Conservation (phyloP, 1,139 yeast species). For the Candida sp. region DNA sequence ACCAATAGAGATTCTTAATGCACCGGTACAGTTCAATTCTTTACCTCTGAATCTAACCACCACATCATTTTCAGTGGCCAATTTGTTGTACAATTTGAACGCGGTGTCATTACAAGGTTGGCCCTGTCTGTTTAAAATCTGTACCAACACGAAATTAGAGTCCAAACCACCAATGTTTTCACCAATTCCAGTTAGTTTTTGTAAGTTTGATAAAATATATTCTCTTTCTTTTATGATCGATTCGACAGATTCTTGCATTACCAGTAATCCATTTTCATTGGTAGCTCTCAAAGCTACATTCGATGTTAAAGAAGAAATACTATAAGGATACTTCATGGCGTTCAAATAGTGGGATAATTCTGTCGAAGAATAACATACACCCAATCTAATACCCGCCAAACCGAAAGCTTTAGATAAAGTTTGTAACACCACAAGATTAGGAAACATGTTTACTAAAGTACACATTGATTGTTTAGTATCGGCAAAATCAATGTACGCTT, state of each 20-base stretch:
- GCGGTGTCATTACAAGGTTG: slow-evolving; percentile 72
- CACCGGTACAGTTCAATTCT: slow-evolving; percentile 87
- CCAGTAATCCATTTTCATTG: slow-evolving; percentile 46
- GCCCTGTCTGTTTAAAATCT: slow-evolving; percentile 61
- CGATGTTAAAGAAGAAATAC: slow-evolving; percentile 81
- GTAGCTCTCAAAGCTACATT: slow-evolving; percentile 76
- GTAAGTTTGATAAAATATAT: slow-evolving; percentile 49
- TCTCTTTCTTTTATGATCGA: slow-evolving; percentile 54
- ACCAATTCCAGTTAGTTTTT: slow-evolving; percentile 60
- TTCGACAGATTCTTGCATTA: slow-evolving; percentile 55
- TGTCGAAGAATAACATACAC: slow-evolving; percentile 66
- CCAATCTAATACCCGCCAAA: slow-evolving; percentile 89
- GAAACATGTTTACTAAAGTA: slow-evolving; percentile 79
- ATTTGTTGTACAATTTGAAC: slow-evolving; percentile 52
- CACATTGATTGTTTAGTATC: slow-evolving; percentile 55
- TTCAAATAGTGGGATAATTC: slow-evolving; percentile 68
- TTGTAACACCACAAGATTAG: slow-evolving; percentile 84
- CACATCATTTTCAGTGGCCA: slow-evolving; percentile 73
- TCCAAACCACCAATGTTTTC: slow-evolving; percentile 82
- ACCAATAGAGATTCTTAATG: slow-evolving; percentile 84
- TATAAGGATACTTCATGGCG: slow-evolving; percentile 94
- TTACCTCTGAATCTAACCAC: slow-evolving; percentile 90
- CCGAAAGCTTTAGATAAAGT: slow-evolving; percentile 95
- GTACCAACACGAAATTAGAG: slow-evolving; percentile 78
- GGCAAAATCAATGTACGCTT: slow-evolving; percentile 91